Conservation (phyloP, 345 rosid genomes). For the Hevea brasiliensis region DNA sequence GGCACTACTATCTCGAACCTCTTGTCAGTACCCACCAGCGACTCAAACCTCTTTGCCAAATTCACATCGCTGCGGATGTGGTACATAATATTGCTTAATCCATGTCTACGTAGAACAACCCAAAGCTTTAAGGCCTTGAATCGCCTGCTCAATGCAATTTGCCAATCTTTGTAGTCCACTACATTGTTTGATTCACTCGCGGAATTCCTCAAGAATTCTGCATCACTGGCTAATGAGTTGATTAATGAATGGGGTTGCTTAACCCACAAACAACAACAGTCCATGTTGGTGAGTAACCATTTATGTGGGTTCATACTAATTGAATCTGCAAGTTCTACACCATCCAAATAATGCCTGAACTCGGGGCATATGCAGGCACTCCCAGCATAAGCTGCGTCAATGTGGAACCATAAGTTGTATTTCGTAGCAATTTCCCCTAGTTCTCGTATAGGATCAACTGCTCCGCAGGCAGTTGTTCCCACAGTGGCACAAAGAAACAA, state of each 20-base stretch:
- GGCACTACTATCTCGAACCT: conserved; percentile 29
- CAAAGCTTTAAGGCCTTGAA: conserved; percentile 40
- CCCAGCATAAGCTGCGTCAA: conserved; percentile 38
- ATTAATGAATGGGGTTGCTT: neutral
- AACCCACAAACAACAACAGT: conserved; percentile 31
- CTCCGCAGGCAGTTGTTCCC: conserved; percentile 26
- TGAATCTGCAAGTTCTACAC: conserved; percentile 24
- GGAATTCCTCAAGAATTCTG: conserved; percentile 18
- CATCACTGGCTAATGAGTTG: conserved; percentile 9
- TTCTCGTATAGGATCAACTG: conserved; percentile 29
- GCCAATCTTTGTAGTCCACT: conserved; percentile 40
- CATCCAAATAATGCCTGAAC: conserved; percentile 28
- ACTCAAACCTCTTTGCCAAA: conserved; percentile 24
- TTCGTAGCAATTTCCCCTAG: conserved; percentile 22
- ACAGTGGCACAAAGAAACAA: conserved; percentile 32
- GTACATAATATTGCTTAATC: conserved; percentile 19
- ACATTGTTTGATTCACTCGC: conserved; percentile 16
- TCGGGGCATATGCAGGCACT: conserved; percentile 37
- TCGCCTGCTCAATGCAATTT: conserved; percentile 29
- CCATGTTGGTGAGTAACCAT: conserved; percentile 29
- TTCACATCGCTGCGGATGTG: neutral
- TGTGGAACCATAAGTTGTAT: conserved; percentile 33
- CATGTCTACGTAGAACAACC: conserved; percentile 37
- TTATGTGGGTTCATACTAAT: conserved; percentile 29
- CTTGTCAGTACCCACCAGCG: conserved; percentile 15